Percentiles rank a stretch among this genome's conserved stretches.
Conservation (phyloP, 495 filamentous ascomycete genomes). For the Lophium mytilinum region DNA sequence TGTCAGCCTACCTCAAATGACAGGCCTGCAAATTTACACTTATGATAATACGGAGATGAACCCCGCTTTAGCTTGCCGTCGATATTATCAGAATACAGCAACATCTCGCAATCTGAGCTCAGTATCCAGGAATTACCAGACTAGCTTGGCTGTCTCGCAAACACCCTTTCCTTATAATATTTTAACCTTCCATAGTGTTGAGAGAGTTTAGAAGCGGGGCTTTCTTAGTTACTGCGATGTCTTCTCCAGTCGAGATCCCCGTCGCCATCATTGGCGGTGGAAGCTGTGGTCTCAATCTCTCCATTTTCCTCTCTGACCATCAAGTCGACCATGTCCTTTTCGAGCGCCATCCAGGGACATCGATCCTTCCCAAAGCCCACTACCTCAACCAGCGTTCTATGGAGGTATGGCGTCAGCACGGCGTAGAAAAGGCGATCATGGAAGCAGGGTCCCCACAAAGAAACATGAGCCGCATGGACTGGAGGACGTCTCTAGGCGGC, state of each 20-base stretch:
- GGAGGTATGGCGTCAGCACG: constrained; percentile 24
- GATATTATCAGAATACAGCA: too few species aligned
- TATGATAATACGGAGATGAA: too few species aligned
- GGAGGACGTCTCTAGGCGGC: constrained; percentile 12
- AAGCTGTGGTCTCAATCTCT: constrained; percentile 24
- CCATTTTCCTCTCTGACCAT: constrained; percentile 25
- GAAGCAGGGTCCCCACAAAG: neutral
- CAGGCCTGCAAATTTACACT: too few species aligned
- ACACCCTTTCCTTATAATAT: too few species aligned
- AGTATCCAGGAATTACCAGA: too few species aligned
- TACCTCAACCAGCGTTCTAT: constrained; percentile 27
- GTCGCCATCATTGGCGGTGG: constrained; percentile 28
- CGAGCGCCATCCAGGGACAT: constrained; percentile 23
- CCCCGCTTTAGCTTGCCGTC: too few species aligned
- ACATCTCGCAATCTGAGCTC: too few species aligned
- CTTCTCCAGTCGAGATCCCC: neutral
- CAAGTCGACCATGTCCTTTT: constrained; percentile 19
- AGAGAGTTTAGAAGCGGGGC: too few species aligned
- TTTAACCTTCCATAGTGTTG: too few species aligned
- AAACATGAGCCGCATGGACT: constrained; percentile 1
- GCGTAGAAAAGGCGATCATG: constrained; percentile 7
- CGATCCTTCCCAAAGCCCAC: constrained; percentile 29
- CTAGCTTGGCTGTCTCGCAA: too few species aligned
- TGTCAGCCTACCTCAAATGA: too few species aligned
- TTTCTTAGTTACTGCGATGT: too few species aligned